Conservation (phyloP, 2,329 filamentous ascomycete species). For the Monilinia fructicola region DNA sequence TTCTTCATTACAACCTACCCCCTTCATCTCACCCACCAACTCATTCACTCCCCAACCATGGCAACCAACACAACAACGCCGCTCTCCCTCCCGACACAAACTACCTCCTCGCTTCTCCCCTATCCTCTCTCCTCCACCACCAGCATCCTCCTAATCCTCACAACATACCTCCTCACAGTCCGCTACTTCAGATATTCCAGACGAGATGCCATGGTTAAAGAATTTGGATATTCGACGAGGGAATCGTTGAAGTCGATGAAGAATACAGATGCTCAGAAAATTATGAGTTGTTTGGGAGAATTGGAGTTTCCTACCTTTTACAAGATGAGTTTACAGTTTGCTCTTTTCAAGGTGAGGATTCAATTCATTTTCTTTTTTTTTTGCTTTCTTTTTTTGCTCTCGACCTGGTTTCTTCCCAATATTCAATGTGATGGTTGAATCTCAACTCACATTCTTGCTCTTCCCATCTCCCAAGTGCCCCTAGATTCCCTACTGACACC, state of each 20-base stretch:
- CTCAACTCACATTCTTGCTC: background rate
- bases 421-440: background rate
- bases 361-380: constrained; percentile 4
- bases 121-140: background rate
- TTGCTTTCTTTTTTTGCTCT: background rate
- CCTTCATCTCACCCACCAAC: background rate
- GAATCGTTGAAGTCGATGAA: constrained; percentile 54
- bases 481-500: background rate
- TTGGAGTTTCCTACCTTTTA: constrained; percentile 57
- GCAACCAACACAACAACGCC: background rate
- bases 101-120: background rate
- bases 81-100: background rate
- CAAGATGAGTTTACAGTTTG: constrained; percentile 55
- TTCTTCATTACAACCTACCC: background rate
- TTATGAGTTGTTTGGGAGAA: constrained; percentile 47
- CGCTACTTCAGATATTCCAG: constrained; percentile 43
- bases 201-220: constrained; percentile 43
- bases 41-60: background rate
- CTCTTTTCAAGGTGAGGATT: constrained; percentile 53
- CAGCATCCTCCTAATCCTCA: background rate
- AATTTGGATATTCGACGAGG: constrained; percentile 48
- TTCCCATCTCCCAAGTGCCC: background rate
- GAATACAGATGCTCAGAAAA: constrained; percentile 51
- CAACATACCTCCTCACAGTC: constrained; percentile 14
- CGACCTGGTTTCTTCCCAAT: background rate